These are phyloP conservation scores for Amphicarpaea edgeworthii DNA, from an alignment of 306 rosid species.

Conservation along the genomic window DNA sequence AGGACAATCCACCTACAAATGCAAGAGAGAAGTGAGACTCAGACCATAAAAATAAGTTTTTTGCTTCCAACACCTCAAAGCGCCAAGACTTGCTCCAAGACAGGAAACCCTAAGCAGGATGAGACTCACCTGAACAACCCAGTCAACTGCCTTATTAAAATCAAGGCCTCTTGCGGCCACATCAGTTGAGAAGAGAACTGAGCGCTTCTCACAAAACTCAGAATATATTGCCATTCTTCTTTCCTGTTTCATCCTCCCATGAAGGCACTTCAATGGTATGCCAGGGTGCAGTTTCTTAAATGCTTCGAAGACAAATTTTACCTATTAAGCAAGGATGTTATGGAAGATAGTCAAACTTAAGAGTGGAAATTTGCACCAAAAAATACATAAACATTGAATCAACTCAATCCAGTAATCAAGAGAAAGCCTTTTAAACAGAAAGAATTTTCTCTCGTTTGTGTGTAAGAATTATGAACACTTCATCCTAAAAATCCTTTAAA, in stretches of 20 bases:
- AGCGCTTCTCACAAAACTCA: constrained; percentile 76
- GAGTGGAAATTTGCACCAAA: constrained; percentile 17
- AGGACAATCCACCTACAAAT: constrained; percentile 87
- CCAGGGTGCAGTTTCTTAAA: constrained; percentile 94
- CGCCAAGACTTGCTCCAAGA: background rate
- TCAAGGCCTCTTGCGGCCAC: constrained; percentile 97
- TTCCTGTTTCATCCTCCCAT: constrained; percentile 91
- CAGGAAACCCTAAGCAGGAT: constrained; percentile 36
- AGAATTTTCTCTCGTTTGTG: background rate
- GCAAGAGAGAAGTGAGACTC: constrained; percentile 27
- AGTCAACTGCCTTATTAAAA: constrained; percentile 89
- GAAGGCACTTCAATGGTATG: constrained; percentile 85
- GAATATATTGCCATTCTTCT: constrained; percentile 80
- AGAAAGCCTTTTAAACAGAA: constrained; percentile 18
- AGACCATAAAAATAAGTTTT: constrained; percentile 22
- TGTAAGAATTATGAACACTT: background rate
- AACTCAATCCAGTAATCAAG: background rate
- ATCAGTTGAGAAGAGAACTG: constrained; percentile 90
- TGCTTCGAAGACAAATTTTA: constrained; percentile 81
- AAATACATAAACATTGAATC: constrained; percentile 15
- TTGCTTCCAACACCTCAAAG: constrained; percentile 5
- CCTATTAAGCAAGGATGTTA: constrained; percentile 54
- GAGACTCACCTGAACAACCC: constrained; percentile 93
- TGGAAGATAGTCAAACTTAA: constrained; percentile 25
- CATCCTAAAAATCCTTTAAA: constrained; percentile 26